phyloP scores from a whole-genome alignment of 768 basidiomycete species.

The Lepiota brunneoincarnata region DNA sequence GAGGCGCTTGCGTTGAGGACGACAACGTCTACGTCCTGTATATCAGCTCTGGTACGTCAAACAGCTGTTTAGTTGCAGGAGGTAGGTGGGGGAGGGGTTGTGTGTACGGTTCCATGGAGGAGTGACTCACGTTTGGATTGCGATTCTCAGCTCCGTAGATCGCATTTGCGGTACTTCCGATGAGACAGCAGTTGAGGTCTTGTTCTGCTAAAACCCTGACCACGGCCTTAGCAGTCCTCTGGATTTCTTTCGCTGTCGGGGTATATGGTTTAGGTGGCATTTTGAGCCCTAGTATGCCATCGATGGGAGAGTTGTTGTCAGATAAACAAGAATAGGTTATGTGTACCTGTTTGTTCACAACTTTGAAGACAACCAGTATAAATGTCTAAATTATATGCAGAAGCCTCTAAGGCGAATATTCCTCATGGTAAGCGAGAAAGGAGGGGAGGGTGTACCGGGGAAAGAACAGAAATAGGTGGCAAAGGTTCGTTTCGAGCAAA shows the following conservation, averaged over 20 bases:
- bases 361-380: too few species aligned
- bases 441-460: too few species aligned
- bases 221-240: constrained; percentile 23
- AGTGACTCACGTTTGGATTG: constrained; percentile 30
- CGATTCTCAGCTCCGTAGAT: constrained; percentile 33
- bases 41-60: constrained; percentile 5
- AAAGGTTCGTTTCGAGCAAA: too few species aligned
- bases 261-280: neutral
- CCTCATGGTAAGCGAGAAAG: too few species aligned
- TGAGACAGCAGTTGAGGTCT: constrained; percentile 31
- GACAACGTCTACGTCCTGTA: constrained; percentile 47
- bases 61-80: neutral
- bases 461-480: too few species aligned
- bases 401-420: too few species aligned
- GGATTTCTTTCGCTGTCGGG: constrained; percentile 20
- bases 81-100: constrained; percentile 11
- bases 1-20: constrained; percentile 28
- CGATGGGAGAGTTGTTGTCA: neutral
- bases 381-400: too few species aligned
- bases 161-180: constrained; percentile 38
- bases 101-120: neutral
- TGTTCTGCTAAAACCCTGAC: constrained; percentile 20
- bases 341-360: too few species aligned
- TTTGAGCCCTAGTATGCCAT: neutral
- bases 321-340: too few species aligned